Percentiles rank a stretch among this genome's conserved stretches.
Conservation (phyloP, 805 yeast genomes). For the Metschnikowia vanudenii region DNA sequence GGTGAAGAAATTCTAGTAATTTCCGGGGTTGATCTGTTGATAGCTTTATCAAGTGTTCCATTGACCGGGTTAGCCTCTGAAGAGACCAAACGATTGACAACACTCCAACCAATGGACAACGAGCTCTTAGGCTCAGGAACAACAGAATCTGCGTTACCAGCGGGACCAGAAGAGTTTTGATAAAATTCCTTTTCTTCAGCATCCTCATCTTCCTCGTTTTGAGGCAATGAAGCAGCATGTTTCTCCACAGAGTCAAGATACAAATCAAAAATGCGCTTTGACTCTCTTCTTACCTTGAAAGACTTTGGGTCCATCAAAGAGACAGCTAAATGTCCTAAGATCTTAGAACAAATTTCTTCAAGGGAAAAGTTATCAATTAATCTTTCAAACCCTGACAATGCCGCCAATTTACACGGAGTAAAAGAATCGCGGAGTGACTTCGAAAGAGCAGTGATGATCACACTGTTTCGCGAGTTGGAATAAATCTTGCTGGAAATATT, state of each 20-base stretch:
- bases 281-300: slow-evolving; percentile 65
- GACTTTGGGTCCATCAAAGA: slow-evolving; percentile 72
- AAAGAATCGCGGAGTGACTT: slow-evolving; percentile 80
- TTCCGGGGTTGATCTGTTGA: slow-evolving; percentile 39
- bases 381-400: slow-evolving; percentile 68
- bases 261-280: slow-evolving; percentile 61
- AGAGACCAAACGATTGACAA: slow-evolving; percentile 36
- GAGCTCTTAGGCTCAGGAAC: slow-evolving; percentile 12
- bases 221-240: slow-evolving; percentile 36
- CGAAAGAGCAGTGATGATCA: slow-evolving; percentile 81
- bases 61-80: slow-evolving; percentile 24
- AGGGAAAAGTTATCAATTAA: slow-evolving; percentile 67
- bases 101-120: slow-evolving; percentile 36
- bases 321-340: slow-evolving; percentile 82
- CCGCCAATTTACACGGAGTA: slow-evolving; percentile 70
- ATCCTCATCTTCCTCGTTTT: slow-evolving; percentile 35
- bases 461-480: slow-evolving; percentile 58
- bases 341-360: slow-evolving; percentile 73
- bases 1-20: slow-evolving; percentile 32
- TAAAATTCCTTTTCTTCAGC: slow-evolving; percentile 40
- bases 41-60: slow-evolving; percentile 37
- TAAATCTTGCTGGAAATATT: slow-evolving; percentile 62
- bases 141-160: neutral
- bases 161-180: slow-evolving; percentile 23
- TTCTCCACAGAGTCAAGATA: slow-evolving; percentile 45